Conservation (phyloP, 2,329 filamentous ascomycete species). For the Dactylellina cionopaga region DNA sequence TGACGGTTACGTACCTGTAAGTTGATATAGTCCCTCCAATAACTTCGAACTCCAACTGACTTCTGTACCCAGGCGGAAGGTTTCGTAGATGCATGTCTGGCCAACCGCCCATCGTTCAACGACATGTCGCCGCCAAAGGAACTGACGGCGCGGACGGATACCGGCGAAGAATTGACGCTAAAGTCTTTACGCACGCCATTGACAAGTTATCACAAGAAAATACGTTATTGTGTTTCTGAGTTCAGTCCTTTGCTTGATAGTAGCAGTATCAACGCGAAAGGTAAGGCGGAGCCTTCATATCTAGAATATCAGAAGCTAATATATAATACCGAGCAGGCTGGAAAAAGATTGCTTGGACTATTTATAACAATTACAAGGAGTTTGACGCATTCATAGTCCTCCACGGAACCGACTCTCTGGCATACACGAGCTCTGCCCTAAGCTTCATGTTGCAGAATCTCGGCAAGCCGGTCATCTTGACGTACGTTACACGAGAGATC, state of each 20-base stretch:
- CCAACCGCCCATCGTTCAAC: conserved; percentile 84
- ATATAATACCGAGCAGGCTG: conserved; percentile 67
- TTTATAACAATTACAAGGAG: conserved; percentile 83
- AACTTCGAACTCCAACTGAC: background rate
- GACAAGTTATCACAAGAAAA: conserved; percentile 73
- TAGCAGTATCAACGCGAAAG: conserved; percentile 84
- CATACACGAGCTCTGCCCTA: conserved; percentile 87
- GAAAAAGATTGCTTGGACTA: conserved; percentile 80
- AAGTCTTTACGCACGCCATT: conserved; percentile 57
- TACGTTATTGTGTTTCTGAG: conserved; percentile 85
- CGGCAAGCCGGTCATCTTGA: conserved; percentile 89
- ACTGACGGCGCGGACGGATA: conserved; percentile 68
- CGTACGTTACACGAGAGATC: conserved; percentile 59
- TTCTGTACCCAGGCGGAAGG: conserved; percentile 63
- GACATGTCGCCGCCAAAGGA: conserved; percentile 71
- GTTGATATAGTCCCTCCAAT: no score
- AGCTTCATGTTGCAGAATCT: conserved; percentile 93
- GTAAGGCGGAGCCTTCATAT: conserved; percentile 68
- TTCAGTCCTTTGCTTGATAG: conserved; percentile 87
- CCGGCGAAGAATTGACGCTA: conserved; percentile 63
- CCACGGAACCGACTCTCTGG: conserved; percentile 88
- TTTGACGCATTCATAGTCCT: conserved; percentile 93
- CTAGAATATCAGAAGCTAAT: background rate
- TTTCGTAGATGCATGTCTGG: conserved; percentile 84
- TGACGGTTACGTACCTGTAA: conserved; percentile 81